Evolutionary conservation across 1,139 yeast species (phyloP).

Genomic region (Yamadazyma dendronema): DNA sequence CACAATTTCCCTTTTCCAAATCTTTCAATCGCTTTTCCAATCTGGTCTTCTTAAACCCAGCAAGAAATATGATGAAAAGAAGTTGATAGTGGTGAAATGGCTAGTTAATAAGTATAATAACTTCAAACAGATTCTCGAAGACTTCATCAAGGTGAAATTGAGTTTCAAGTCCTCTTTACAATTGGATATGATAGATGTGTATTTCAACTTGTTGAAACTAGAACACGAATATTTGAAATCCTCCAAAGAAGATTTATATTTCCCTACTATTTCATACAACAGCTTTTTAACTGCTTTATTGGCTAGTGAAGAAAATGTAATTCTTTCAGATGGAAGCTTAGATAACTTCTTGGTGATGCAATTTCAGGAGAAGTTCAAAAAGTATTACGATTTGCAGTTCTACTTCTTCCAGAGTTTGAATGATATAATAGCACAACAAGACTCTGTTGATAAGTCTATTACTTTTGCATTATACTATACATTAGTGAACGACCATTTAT

Average conservation of each 20-base stretch:
- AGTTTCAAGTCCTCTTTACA: slow-evolving; percentile 45
- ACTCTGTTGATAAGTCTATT: slow-evolving; percentile 11
- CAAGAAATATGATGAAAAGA: slow-evolving; percentile 44
- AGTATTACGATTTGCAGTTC: slow-evolving; percentile 65
- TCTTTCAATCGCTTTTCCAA: slow-evolving; percentile 57
- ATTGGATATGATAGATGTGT: slow-evolving; percentile 62
- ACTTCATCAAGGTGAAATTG: slow-evolving; percentile 35
- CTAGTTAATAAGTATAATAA: slow-evolving; percentile 54
- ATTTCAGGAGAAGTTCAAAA: slow-evolving; percentile 52
- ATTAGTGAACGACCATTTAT: slow-evolving; percentile 31
- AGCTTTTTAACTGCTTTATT: slow-evolving; percentile 47
- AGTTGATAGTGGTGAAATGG: slow-evolving; percentile 57
- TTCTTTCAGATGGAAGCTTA: slow-evolving; percentile 45
- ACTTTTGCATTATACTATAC: slow-evolving; percentile 40
- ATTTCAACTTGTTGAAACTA: slow-evolving; percentile 58
- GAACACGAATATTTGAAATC: slow-evolving; percentile 59
- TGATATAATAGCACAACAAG: slow-evolving; percentile 19
- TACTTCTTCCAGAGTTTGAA: slow-evolving; percentile 48
- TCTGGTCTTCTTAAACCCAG: slow-evolving; percentile 44
- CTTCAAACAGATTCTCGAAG: slow-evolving; percentile 48
- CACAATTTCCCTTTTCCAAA: slow-evolving; percentile 50
- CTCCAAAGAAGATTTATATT: slow-evolving; percentile 48
- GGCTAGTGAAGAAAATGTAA: slow-evolving; percentile 34
- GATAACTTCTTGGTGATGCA: slow-evolving; percentile 58
- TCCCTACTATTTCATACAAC: slow-evolving; percentile 59